phyloP scores from a whole-genome alignment of 179 eudicot genomes.

The Carnegiea gigantea region DNA sequence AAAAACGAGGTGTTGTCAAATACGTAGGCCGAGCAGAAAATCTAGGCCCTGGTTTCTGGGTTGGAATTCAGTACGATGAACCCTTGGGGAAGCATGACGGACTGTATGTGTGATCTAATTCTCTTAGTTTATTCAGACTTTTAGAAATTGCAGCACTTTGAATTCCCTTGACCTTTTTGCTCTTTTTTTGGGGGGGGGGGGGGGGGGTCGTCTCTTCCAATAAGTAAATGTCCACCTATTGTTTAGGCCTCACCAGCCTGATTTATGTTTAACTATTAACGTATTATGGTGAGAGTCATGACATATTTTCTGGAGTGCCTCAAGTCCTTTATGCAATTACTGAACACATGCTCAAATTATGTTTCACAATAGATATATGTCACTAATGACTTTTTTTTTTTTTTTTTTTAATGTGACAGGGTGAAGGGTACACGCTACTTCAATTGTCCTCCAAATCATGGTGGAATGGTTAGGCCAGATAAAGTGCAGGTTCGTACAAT shows the following conservation, averaged over 20 bases:
- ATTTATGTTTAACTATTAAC: too few species aligned
- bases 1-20: slow-evolving; percentile 68
- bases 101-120: slow-evolving; percentile 47
- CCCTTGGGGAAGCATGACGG: slow-evolving; percentile 95
- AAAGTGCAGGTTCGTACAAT: slow-evolving; percentile 68
- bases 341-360: slow-evolving; percentile 4
- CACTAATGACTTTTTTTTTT: slow-evolving; percentile 17
- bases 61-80: slow-evolving; percentile 90
- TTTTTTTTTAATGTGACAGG: slow-evolving; percentile 53
- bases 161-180: background rate
- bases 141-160: background rate
- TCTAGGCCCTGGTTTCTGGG: slow-evolving; percentile 88
- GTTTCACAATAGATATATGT: background rate
- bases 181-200: too few species aligned
- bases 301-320: background rate
- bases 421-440: slow-evolving; percentile 89
- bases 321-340: background rate
- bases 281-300: background rate
- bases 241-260: background rate
- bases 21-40: slow-evolving; percentile 40
- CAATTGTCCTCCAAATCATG: slow-evolving; percentile 78
- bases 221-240: background rate
- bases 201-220: background rate
- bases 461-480: slow-evolving; percentile 88
- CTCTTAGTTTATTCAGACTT: background rate